A percentile compares a stretch with the other conserved stretches of the same genome.
phyloP scores from a whole-genome alignment of 345 rosid species.

The Bruguiera gymnorhiza region DNA sequence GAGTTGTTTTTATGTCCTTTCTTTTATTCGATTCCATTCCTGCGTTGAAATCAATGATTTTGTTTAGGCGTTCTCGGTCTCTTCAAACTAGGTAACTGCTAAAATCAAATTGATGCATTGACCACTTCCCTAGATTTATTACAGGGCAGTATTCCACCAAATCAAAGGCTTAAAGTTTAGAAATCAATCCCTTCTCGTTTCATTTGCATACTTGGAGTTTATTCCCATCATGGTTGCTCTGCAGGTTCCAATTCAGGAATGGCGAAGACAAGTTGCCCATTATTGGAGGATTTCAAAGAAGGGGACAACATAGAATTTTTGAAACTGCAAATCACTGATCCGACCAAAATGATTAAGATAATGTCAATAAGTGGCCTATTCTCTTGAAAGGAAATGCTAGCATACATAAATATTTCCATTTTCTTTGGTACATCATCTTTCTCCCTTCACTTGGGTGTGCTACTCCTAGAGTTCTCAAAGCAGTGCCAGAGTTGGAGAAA shows the following conservation, averaged over 20 bases:
- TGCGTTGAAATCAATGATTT: not conserved
- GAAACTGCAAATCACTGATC: not conserved
- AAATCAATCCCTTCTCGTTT: too few relatives aligned
- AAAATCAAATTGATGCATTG: constrained; percentile 3
- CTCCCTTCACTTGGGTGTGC: too few relatives aligned
- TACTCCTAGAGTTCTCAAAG: too few relatives aligned
- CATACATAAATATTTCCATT: too few relatives aligned
- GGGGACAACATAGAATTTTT: constrained; percentile 11
- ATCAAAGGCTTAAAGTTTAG: too few relatives aligned
- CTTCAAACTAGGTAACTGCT: constrained; percentile 5
- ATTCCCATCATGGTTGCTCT: not conserved
- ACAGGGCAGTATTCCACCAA: too few relatives aligned
- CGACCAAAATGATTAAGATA: too few relatives aligned
- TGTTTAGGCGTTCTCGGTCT: not conserved
- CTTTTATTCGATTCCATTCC: not conserved
- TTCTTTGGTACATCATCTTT: too few relatives aligned
- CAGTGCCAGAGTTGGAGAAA: too few relatives aligned
- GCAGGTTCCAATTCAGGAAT: constrained; percentile 65
- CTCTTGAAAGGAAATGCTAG: too few relatives aligned
- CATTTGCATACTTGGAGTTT: too few relatives aligned
- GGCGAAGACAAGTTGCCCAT: constrained; percentile 64
- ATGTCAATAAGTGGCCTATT: too few relatives aligned
- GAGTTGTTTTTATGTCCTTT: constrained; percentile 9
- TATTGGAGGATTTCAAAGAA: constrained; percentile 22
- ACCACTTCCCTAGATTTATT: not conserved